Evolutionary conservation across 1,284 basidiomycete genomes (phyloP).

Genomic region (Tremellales sp.): DNA sequence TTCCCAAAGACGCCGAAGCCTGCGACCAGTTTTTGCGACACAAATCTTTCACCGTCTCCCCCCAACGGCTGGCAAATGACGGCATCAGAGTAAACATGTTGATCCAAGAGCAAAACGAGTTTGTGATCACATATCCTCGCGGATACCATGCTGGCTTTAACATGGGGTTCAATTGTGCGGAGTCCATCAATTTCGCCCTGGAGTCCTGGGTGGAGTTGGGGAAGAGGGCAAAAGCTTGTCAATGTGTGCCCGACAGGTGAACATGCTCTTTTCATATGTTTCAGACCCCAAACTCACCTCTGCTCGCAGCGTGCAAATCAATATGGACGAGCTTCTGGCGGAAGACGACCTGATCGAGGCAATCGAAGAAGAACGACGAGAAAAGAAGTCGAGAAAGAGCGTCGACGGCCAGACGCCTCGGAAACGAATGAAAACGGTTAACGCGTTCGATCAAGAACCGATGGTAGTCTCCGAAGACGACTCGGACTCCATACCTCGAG

Average conservation of each 20-base stretch:
- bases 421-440: constrained; percentile 5
- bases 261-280: background rate
- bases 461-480: background rate
- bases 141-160: constrained; percentile 98
- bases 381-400: constrained; percentile 13
- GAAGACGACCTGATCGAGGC: constrained; percentile 51
- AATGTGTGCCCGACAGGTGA: constrained; percentile 78
- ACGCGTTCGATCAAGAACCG: background rate
- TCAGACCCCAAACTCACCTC: background rate
- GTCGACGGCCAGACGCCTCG: constrained; percentile 1
- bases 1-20: constrained; percentile 73
- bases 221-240: constrained; percentile 71
- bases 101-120: constrained; percentile 87
- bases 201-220: constrained; percentile 93
- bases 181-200: constrained; percentile 95
- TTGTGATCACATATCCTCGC: constrained; percentile 90
- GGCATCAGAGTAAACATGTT: constrained; percentile 81
- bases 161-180: constrained; percentile 94
- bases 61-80: constrained; percentile 71
- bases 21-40: constrained; percentile 95
- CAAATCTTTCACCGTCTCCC: constrained; percentile 93
- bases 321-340: constrained; percentile 75
- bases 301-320: constrained; percentile 80
- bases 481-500: background rate
- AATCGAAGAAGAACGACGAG: constrained; percentile 23